Evolutionary conservation across 75 land plant species (phyloP), one percentile per base, ranked within the genome.

Genomic region (Azolla pinnata): DNA sequence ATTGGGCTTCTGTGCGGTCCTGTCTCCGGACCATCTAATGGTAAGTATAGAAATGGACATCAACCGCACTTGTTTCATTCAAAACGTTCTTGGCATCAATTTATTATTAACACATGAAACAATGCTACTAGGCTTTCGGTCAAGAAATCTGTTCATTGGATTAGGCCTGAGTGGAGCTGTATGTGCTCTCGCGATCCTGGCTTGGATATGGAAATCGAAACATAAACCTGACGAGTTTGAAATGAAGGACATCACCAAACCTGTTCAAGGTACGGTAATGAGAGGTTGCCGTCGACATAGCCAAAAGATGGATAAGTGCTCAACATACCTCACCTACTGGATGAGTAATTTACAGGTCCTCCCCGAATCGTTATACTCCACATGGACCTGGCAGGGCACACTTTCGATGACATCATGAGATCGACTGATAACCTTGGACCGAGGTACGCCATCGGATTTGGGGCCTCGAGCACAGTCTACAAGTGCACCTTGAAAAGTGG

Each of bases 381-480:
- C 64, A 83, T 83, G 83, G 87, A 84, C 54, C 61, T 90, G 85
- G 86, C 89, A 0, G 63, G 76, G 56, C 82, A 85, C 42, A 69
- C 86, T 18, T 85, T 67, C 42, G 96, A 84, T 8, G 96, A 89
- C 45, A 80, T 89, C 18, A 78, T 85, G 84, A 67, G 96, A 54
- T 47, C 75, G 29, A 89, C 96, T 48, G 96, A 89, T 18, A 85
- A 85, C 67, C 65, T 89, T 30, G 84, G 70, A 45, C 88, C 85
- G 74, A 80, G 81, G 55, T 83, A 79, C 62, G 77, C 83, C 1
- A 75, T 85, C 20, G 96, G 96, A 8, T 78, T 76, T 62, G 96
- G 96, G 30, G 96, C 85, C 26, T 85, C 96, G 12, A 85, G 89
- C 66, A 89, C 82, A 10, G 96, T 89, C 0, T 89, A 89, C 67